Base-by-base conservation (phyloP, 805 yeast genomes). In the Lipomyces lipofer region DNA sequence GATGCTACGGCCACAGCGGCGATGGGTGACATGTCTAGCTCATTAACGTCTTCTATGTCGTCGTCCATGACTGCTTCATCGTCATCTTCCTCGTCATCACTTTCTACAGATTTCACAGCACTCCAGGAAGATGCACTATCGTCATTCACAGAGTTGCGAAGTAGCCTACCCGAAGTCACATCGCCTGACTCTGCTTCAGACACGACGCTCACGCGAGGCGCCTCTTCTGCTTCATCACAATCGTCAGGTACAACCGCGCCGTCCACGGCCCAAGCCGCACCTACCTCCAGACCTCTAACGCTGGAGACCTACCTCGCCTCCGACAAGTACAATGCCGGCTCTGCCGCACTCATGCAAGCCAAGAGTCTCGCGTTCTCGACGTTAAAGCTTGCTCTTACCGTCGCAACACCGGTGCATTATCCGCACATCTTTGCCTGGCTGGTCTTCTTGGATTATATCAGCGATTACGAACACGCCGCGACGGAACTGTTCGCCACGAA, bases 381-480 rank as follows among this genome's bases (percentile, higher is more conserved):
- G 6, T 47, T 58, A 9, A 30, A 25, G 17, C 50, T 54, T 4
- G 62, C 62, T 21, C 38, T 51, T 17, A 45, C 44, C 2, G 51
- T 56, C 28, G 60, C 44, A 10, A 38, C 44, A 4, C 51, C 54
- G 12, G 57, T 47, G 46, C 59, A 58, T 19, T 58, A 58, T 32
- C n/a, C 56, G 17, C 57, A 58, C 24, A 29, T 58, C 2, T 56
- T 55, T 42, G 57, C 60, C 9, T 58, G 62, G 62, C 53, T 58
- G 19, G 44, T 58, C 28, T 54, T 56, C 47, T 32, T 58, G 17
- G 40, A 56, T 21, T 48, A 56, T 35, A 43, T 51, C 43, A 53
- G 24, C 32, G 52, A 45, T 22, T 54, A 28, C 28, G 22, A 27
- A 8, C 40, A 42, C n/a, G 55, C 54, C 19, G 25, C 19, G 45